A percentile compares a stretch with the other conserved stretches of the same genome.
Conservation (phyloP, 306 rosid genomes). For the Malus orientalis region DNA sequence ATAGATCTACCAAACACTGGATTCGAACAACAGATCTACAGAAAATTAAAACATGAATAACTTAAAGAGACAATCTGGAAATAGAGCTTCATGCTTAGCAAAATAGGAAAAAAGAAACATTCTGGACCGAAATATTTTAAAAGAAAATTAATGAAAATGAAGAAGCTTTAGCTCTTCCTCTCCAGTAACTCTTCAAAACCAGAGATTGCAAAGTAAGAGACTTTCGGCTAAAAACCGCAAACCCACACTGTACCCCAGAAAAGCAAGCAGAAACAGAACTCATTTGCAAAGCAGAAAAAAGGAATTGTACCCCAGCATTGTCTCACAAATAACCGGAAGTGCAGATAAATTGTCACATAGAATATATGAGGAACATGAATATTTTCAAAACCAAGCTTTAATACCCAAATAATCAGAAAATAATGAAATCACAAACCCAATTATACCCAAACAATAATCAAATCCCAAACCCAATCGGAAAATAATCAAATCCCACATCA, state of each 20-base stretch:
- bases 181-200: background rate
- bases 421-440: no score
- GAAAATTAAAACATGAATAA: slow-evolving; percentile 4
- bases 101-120: background rate
- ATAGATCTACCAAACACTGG: slow-evolving; percentile 28
- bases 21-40: slow-evolving; percentile 12
- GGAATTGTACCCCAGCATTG: no score
- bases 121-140: background rate
- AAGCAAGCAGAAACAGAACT: no score
- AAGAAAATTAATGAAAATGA: background rate
- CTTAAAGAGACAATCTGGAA: background rate
- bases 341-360: no score
- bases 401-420: no score
- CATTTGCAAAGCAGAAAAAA: no score
- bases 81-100: slow-evolving; percentile 1
- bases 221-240: background rate
- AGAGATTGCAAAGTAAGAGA: background rate
- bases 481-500: no score
- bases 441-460: no score
- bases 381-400: no score
- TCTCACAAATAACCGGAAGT: no score
- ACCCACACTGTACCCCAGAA: background rate
- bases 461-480: no score
- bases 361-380: no score
- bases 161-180: slow-evolving; percentile 3